phyloP scores from a whole-genome alignment of 2,329 filamentous ascomycete genomes.

The Tolypocladium tundrense region DNA sequence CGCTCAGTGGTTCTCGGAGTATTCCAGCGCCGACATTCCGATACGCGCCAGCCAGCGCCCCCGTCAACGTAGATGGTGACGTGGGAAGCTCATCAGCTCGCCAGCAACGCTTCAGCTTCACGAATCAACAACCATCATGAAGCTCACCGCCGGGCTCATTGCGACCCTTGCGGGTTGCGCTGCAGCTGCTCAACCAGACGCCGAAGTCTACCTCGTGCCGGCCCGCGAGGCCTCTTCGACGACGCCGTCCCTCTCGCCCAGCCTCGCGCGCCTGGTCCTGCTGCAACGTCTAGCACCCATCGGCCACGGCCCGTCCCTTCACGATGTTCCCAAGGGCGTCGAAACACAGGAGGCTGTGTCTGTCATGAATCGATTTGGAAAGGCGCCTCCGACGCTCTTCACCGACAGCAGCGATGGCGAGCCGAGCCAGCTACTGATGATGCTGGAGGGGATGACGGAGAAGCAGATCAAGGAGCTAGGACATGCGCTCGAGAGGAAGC shows the following conservation, averaged over 20 bases:
- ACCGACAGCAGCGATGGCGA: slow-evolving; percentile 16
- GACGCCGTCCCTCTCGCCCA: slow-evolving; percentile 35
- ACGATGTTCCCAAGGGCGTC: slow-evolving; percentile 31
- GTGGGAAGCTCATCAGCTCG: slow-evolving; percentile 11
- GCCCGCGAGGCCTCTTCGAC: slow-evolving; percentile 15
- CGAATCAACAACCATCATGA: slow-evolving; percentile 26
- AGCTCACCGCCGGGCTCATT: slow-evolving; percentile 29
- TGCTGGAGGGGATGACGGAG: slow-evolving; percentile 45
- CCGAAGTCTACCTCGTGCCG: slow-evolving; percentile 45
- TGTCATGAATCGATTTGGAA: slow-evolving; percentile 51
- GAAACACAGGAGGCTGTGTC: slow-evolving; percentile 38
- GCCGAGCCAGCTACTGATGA: slow-evolving; percentile 46
- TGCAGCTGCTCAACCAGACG: slow-evolving; percentile 28
- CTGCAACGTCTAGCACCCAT: slow-evolving; percentile 43
- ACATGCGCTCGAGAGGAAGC: slow-evolving; percentile 21
- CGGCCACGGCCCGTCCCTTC: slow-evolving; percentile 36
- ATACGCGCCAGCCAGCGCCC: slow-evolving; percentile 11
- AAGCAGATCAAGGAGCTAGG: slow-evolving; percentile 35
- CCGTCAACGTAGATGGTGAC: slow-evolving; percentile 13
- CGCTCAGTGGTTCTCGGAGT: slow-evolving; percentile 12
- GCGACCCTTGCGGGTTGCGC: slow-evolving; percentile 27
- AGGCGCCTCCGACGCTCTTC: slow-evolving; percentile 40
- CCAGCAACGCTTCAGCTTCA: slow-evolving; percentile 21
- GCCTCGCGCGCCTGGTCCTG: slow-evolving; percentile 47
- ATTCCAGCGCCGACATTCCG: slow-evolving; percentile 16